These are phyloP conservation scores for Arthrinium phaeospermum DNA, from an alignment of 2,329 filamentous ascomycete genomes.

Conservation along the genomic window DNA sequence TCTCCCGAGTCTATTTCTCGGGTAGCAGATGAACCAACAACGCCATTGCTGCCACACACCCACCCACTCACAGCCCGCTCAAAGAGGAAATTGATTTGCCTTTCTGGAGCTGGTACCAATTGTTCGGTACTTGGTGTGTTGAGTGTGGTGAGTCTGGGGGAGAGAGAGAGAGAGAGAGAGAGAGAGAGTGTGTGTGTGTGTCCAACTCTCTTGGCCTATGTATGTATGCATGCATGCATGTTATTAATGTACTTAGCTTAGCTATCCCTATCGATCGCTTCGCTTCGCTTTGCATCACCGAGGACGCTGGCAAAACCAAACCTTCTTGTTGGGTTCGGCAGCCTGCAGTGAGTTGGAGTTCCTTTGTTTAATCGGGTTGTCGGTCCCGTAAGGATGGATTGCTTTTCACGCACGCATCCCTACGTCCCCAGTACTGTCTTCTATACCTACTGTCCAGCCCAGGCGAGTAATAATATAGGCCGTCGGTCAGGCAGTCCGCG, in stretches of 20 bases:
- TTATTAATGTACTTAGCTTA: not conserved
- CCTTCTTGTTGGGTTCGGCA: constrained; percentile 17
- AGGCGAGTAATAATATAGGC: not conserved
- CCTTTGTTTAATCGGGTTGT: constrained; percentile 11
- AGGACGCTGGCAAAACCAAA: constrained; percentile 14
- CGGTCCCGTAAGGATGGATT: constrained; percentile 11
- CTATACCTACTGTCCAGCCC: not conserved
- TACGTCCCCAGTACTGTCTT: not conserved
- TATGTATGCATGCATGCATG: not conserved
- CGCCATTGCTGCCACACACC: constrained; percentile 9
- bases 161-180: too few relatives aligned
- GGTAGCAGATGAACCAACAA: constrained; percentile 20
- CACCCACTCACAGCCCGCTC: not conserved
- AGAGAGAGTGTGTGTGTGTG: not conserved
- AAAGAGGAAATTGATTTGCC: constrained; percentile 10
- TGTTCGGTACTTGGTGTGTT: not conserved
- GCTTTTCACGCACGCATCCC: not conserved
- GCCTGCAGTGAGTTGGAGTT: constrained; percentile 15
- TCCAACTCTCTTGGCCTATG: too few relatives aligned
- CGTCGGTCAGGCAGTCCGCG: not conserved
- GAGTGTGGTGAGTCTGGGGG: too few relatives aligned
- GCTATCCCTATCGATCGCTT: constrained; percentile 1
- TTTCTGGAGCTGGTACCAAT: not conserved
- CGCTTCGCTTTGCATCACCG: constrained; percentile 8
- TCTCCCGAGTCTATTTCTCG: constrained; percentile 19